These are phyloP conservation scores for Penicillium thymicola DNA, from an alignment of 2,329 filamentous ascomycete species.

Conservation along the genomic window DNA sequence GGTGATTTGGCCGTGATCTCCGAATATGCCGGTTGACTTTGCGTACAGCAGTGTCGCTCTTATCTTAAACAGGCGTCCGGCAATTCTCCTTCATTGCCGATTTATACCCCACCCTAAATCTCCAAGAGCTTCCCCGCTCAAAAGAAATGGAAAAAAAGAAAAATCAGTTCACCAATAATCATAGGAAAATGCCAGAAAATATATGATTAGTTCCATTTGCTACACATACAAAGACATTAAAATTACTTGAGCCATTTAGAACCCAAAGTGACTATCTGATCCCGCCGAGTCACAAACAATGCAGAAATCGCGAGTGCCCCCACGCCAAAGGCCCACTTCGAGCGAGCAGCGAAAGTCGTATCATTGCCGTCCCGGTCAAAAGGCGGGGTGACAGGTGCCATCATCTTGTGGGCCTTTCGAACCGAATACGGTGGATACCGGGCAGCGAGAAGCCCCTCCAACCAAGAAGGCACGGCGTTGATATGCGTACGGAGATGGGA, in stretches of 20 bases:
- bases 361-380: constrained; percentile 22
- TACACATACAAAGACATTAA: not conserved
- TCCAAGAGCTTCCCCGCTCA: not conserved
- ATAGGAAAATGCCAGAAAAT: not conserved
- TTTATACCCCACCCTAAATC: not conserved
- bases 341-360: not conserved
- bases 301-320: constrained; percentile 10
- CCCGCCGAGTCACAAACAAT: not conserved
- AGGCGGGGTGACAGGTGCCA: constrained; percentile 3
- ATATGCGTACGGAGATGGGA: constrained; percentile 29
- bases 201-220: not conserved
- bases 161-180: not conserved
- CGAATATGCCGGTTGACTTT: not conserved
- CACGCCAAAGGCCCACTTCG: constrained; percentile 15
- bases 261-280: not conserved
- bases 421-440: constrained; percentile 20
- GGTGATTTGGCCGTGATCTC: not conserved
- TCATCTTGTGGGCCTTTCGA: constrained; percentile 14
- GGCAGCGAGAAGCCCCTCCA: constrained; percentile 15
- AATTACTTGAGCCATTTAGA: constrained; percentile 2
- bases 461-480: constrained; percentile 18
- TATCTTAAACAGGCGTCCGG: not conserved
- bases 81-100: not conserved
- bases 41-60: not conserved
- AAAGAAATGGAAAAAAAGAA: not conserved